Evolutionary conservation across 23 red algal genomes (phyloP).

Genomic region (Gracilariopsis chorda): DNA sequence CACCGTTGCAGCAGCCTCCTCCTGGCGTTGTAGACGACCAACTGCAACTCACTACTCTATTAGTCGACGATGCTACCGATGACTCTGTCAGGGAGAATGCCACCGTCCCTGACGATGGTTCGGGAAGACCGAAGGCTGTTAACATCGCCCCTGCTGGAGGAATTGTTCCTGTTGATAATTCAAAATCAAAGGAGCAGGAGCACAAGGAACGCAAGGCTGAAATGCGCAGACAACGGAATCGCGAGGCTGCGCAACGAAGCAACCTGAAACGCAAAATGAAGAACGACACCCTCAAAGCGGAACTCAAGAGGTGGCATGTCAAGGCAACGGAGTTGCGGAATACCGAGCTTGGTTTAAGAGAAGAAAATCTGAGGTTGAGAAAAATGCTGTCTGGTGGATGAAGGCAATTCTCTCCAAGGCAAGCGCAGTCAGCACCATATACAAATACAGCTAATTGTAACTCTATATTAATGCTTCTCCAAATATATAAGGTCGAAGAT

Average conservation of each 20-base stretch:
- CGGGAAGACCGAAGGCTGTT: background rate
- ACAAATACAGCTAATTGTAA: too few relatives aligned
- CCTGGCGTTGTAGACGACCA: background rate
- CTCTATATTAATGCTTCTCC: too few relatives aligned
- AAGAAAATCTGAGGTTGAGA: conserved; percentile 49
- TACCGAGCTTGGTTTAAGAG: conserved; percentile 11
- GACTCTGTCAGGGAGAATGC: background rate
- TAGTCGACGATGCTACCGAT: background rate
- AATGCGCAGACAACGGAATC: conserved; percentile 36
- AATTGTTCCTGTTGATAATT: background rate
- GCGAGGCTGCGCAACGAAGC: conserved; percentile 19
- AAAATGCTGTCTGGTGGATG: conserved; percentile 2
- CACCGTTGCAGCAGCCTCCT: background rate
- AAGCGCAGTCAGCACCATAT: too few relatives aligned
- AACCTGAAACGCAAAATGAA: conserved; percentile 45
- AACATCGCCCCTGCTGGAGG: background rate
- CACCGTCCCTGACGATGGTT: too few relatives aligned
- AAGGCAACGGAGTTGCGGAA: conserved; percentile 22
- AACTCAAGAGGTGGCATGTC: conserved; percentile 22
- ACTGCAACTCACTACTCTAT: background rate
- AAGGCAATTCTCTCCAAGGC: background rate
- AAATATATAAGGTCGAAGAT: too few relatives aligned
- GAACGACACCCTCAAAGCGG: conserved; percentile 34
- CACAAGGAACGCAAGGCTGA: conserved; percentile 15
- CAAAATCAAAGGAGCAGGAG: background rate